A percentile compares a stretch with the other conserved stretches of the same genome.
Conservation (phyloP, 768 basidiomycete genomes). For the Pisolithus microcarpus region DNA sequence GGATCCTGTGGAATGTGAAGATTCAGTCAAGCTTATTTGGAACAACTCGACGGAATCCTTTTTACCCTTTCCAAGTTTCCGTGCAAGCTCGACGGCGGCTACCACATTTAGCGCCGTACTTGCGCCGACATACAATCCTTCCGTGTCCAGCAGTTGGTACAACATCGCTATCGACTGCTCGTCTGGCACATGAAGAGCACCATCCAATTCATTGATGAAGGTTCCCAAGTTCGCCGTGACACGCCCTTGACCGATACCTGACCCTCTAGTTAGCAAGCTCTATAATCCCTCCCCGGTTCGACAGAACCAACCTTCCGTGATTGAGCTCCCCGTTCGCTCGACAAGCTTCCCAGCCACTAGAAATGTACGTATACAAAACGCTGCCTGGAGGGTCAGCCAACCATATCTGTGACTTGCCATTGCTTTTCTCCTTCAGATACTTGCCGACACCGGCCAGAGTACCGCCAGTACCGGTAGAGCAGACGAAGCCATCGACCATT, state of each 20-base stretch:
- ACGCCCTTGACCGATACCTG: conserved; percentile 96
- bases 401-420: conserved; percentile 79
- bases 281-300: not conserved
- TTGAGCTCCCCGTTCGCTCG: conserved; percentile 79
- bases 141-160: conserved; percentile 84
- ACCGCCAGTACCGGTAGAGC: conserved; percentile 93
- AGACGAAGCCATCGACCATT: conserved; percentile 82
- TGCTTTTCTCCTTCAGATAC: conserved; percentile 76
- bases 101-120: conserved; percentile 93
- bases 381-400: conserved; percentile 96
- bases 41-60: not conserved
- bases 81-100: conserved; percentile 83
- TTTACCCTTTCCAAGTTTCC: conserved; percentile 74
- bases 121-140: conserved; percentile 92
- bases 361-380: conserved; percentile 77
- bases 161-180: conserved; percentile 89
- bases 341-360: conserved; percentile 68
- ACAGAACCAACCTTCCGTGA: conserved; percentile 71
- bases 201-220: conserved; percentile 69
- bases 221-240: conserved; percentile 86
- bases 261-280: not conserved
- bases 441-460: conserved; percentile 87
- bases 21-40: not conserved
- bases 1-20: conserved; percentile 44
- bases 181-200: conserved; percentile 83